phyloP scores from a whole-genome alignment of 176 grass and related monocot species.

The Triticum aestivum region IWGSC_CS_RefSeq_v2.1 NC_057806.1:291115465-291115964 shows the following conservation, averaged over 20 bases:
- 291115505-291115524: conserved; percentile 59
- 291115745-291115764: conserved; percentile 70
- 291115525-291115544: conserved; percentile 45
- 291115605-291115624: background rate
- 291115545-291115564: background rate
- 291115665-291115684: conserved; percentile 68
- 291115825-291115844: conserved; percentile 34
- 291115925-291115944: conserved; percentile 40
- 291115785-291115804: conserved; percentile 51
- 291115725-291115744: conserved; percentile 38
- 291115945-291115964: conserved; percentile 40
- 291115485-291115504: conserved; percentile 63
- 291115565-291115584: background rate
- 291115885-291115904: conserved; percentile 32
- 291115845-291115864: conserved; percentile 33
- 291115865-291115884: conserved; percentile 59
- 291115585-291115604: background rate
- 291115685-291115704: conserved; percentile 49
- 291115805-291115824: conserved; percentile 36
- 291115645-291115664: conserved; percentile 68
- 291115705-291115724: conserved; percentile 66
- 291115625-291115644: conserved; percentile 42
- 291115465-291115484: conserved; percentile 72
- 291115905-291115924: conserved; percentile 29
- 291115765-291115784: conserved; percentile 64